These are phyloP conservation scores for Balakata baccata DNA, from an alignment of 345 rosid species.

Conservation along the genomic window DNA sequence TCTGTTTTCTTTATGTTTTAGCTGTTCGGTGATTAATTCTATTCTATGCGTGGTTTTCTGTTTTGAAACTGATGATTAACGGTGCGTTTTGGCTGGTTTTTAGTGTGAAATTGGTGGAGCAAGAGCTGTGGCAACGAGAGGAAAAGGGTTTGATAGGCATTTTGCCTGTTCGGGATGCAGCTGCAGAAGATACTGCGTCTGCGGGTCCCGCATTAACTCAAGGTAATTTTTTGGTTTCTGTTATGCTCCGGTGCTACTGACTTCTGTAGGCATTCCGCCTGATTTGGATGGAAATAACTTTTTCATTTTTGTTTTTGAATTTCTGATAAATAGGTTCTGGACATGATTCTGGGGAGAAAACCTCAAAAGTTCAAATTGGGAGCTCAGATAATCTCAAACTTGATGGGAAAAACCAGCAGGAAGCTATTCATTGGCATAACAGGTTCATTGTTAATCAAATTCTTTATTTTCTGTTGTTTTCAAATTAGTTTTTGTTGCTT, in stretches of 20 bases:
- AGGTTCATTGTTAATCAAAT: constrained; percentile 43
- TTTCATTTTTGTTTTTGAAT: background rate
- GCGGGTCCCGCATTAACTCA: constrained; percentile 48
- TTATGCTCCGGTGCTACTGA: background rate
- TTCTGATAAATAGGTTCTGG: constrained; percentile 46
- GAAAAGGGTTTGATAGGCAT: constrained; percentile 94
- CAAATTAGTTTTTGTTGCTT: background rate
- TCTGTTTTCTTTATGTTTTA: background rate
- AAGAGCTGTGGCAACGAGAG: constrained; percentile 97
- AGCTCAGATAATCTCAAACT: constrained; percentile 64
- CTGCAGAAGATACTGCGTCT: constrained; percentile 46
- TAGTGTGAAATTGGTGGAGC: constrained; percentile 97
- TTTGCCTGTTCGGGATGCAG: constrained; percentile 84
- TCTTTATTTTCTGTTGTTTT: background rate
- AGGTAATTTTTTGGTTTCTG: constrained; percentile 31
- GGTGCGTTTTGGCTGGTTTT: constrained; percentile 5
- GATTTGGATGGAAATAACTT: background rate
- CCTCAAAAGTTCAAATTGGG: constrained; percentile 52
- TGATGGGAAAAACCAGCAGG: constrained; percentile 78
- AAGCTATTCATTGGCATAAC: constrained; percentile 83
- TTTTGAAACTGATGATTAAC: background rate
- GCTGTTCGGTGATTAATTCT: background rate
- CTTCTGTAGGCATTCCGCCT: background rate
- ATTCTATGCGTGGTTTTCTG: background rate
- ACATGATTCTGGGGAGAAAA: constrained; percentile 64